A percentile compares a stretch with the other conserved stretches of the same genome.
Conservation (phyloP, 768 basidiomycete species). For the Leucocoprinus sp. region DNA sequence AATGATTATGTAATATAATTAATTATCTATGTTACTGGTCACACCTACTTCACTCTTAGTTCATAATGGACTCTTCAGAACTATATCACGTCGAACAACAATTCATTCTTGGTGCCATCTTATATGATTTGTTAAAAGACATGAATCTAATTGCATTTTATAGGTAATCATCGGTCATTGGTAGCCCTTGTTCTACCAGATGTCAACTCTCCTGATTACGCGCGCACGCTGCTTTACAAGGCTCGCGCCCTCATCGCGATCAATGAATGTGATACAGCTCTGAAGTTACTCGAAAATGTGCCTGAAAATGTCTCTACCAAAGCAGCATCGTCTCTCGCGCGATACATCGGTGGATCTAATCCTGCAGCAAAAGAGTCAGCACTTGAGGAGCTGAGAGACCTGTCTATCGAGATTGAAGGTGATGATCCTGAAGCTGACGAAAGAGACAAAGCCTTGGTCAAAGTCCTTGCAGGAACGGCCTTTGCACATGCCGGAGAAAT, state of each 20-base stretch:
- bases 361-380: conserved; percentile 42
- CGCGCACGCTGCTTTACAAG: conserved; percentile 63
- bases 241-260: conserved; percentile 73
- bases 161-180: conserved; percentile 66
- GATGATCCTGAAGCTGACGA: conserved; percentile 63
- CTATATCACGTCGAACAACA: conserved; percentile 39
- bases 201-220: conserved; percentile 54
- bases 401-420: conserved; percentile 80
- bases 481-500: conserved; percentile 78
- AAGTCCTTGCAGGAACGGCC: conserved; percentile 79
- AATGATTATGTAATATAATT: too few species aligned
- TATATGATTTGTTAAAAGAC: background rate
- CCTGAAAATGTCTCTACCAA: conserved; percentile 61
- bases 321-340: conserved; percentile 68
- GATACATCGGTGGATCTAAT: conserved; percentile 43
- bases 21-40: too few species aligned
- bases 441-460: conserved; percentile 64
- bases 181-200: conserved; percentile 48
- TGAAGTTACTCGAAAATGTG: conserved; percentile 46
- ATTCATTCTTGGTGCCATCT: conserved; percentile 54
- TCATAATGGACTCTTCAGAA: conserved; percentile 28
- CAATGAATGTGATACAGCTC: conserved; percentile 45
- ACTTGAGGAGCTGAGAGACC: conserved; percentile 77
- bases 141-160: background rate
- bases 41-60: too few species aligned